Conservation (phyloP, 805 yeast species). For the Metschnikowia baotianmanensis region DNA sequence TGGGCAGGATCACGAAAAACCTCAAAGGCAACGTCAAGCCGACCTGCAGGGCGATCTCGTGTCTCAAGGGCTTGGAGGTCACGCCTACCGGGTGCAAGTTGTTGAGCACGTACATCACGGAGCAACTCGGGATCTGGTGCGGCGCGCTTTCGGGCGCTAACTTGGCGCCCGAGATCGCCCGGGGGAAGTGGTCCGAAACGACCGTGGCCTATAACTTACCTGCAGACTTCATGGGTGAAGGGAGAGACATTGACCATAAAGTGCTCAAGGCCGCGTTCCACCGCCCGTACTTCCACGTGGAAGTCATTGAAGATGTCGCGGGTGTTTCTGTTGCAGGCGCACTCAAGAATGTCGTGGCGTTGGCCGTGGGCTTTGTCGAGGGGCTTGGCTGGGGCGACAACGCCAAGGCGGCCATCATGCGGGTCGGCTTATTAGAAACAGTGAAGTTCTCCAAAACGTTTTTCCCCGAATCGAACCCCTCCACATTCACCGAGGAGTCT, state of each 20-base stretch:
- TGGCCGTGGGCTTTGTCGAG: constrained; percentile 96
- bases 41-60: constrained; percentile 82
- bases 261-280: constrained; percentile 85
- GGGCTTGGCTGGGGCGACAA: constrained; percentile 99
- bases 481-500: constrained; percentile 87
- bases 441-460: constrained; percentile 68
- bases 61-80: constrained; percentile 94
- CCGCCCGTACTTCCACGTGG: constrained; percentile 96
- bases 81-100: constrained; percentile 80
- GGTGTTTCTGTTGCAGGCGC: constrained; percentile 98
- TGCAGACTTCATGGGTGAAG: constrained; percentile 61
- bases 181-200: constrained; percentile 95
- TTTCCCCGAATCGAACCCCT: constrained; percentile 56
- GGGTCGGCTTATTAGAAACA: constrained; percentile 90
- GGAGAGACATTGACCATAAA: constrained; percentile 67
- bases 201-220: constrained; percentile 89
- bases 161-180: constrained; percentile 95
- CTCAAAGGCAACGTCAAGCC: constrained; percentile 73
- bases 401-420: constrained; percentile 96
- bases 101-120: constrained; percentile 74
- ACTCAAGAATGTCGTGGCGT: constrained; percentile 90
- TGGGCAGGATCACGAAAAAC: constrained; percentile 71
- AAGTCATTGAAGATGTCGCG: constrained; percentile 87
- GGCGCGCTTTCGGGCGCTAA: constrained; percentile 98
- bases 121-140: constrained; percentile 81